phyloP scores from a whole-genome alignment of 768 basidiomycete genomes.

The Boletus rufocinnamomeus region DNA sequence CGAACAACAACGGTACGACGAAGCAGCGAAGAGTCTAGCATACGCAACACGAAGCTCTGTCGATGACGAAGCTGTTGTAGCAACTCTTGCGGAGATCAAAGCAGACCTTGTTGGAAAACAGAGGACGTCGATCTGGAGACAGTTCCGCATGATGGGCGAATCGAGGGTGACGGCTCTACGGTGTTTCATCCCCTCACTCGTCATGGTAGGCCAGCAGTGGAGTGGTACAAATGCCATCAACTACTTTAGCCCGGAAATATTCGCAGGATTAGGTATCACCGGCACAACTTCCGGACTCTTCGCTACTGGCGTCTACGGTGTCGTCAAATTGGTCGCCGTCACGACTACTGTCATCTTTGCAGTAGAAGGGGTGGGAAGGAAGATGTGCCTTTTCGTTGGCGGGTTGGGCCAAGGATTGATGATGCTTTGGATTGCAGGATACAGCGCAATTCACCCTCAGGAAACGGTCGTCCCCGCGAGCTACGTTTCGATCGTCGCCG shows the following conservation, averaged over 20 bases:
- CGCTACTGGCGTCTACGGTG: conserved; percentile 48
- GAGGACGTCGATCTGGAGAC: conserved; percentile 35
- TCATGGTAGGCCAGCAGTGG: conserved; percentile 52
- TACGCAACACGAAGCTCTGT: conserved; percentile 35
- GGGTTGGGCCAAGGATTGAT: conserved; percentile 46
- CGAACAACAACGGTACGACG: conserved; percentile 44
- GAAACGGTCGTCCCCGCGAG: conserved; percentile 33
- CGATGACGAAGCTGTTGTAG: conserved; percentile 38
- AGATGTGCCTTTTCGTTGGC: conserved; percentile 49
- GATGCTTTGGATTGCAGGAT: conserved; percentile 44
- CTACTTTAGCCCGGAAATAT: conserved; percentile 56
- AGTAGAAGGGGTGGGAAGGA: conserved; percentile 51
- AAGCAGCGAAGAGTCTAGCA: conserved; percentile 43
- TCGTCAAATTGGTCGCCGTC: conserved; percentile 46
- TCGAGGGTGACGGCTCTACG: conserved; percentile 43
- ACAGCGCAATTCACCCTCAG: conserved; percentile 35
- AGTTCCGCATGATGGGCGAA: conserved; percentile 47
- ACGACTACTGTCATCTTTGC: conserved; percentile 43
- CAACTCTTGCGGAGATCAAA: conserved; percentile 48
- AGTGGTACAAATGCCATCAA: conserved; percentile 58
- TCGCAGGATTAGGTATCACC: conserved; percentile 48
- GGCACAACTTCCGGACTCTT: conserved; percentile 46
- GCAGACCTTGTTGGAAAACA: conserved; percentile 48
- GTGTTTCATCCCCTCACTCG: conserved; percentile 46
- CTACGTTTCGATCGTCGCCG: conserved; percentile 41